Percentiles rank a stretch among this genome's conserved stretches.
Conservation (phyloP, 352 stramenopile species). For the Phytophthora crassamura region DNA sequence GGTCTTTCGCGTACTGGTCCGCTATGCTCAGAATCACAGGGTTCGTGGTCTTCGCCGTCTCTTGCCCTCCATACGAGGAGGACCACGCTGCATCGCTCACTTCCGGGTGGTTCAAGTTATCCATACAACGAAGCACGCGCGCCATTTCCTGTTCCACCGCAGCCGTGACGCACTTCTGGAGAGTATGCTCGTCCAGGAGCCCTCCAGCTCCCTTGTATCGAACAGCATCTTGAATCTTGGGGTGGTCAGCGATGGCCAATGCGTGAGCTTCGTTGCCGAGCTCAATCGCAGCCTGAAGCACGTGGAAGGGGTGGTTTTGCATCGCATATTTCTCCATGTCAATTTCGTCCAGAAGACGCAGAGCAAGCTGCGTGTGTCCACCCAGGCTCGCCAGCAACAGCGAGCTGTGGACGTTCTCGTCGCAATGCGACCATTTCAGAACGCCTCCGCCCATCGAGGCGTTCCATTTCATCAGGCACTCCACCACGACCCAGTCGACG, state of each 20-base stretch:
- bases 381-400: neutral
- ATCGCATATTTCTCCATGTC: neutral
- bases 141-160: neutral
- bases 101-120: neutral
- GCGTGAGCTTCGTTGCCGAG: neutral
- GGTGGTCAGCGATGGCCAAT: neutral
- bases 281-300: neutral
- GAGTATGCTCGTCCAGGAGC: neutral
- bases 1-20: conserved; percentile 3
- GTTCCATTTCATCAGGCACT: neutral
- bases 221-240: neutral
- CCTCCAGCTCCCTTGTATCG: no score
- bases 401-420: neutral
- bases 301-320: neutral
- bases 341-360: conserved; percentile 2
- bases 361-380: neutral
- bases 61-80: no score
- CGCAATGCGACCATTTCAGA: neutral
- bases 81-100: no score
- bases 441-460: neutral
- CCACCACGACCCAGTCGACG: neutral
- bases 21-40: conserved; percentile 1
- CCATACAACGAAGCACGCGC: neutral
- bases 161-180: neutral
- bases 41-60: neutral